Conservation (phyloP, 192 early-diverging fungal species). For the Mortierella claussenii region DNA sequence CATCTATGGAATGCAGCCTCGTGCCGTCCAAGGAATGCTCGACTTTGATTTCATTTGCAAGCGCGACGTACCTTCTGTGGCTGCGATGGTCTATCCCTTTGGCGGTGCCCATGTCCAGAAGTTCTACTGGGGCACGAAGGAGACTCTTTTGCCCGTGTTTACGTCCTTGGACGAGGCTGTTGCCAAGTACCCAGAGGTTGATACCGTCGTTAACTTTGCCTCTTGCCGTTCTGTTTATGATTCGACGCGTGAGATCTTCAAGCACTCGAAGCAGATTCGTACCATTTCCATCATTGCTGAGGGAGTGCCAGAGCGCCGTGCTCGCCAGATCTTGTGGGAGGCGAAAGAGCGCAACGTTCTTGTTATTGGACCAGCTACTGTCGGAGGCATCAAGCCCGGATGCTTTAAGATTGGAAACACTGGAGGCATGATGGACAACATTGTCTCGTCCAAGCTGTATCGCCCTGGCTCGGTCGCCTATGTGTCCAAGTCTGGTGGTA, state of each 20-base stretch:
- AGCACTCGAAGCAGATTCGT: constrained; percentile 82
- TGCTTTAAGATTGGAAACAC: constrained; percentile 99
- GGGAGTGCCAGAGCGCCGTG: constrained; percentile 97
- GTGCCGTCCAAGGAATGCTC: constrained; percentile 98
- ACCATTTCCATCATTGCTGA: constrained; percentile 98
- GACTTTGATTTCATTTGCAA: constrained; percentile 99
- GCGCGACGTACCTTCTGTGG: constrained; percentile 89
- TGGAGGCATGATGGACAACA: constrained; percentile 99
- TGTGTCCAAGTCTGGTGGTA: constrained; percentile 98
- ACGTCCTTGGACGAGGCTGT: constrained; percentile 87
- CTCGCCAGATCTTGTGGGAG: constrained; percentile 89
- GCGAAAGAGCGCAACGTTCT: constrained; percentile 83
- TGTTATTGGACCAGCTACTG: constrained; percentile 97
- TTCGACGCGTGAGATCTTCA: constrained; percentile 90
- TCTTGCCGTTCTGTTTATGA: constrained; percentile 96
- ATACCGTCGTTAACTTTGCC: constrained; percentile 98
- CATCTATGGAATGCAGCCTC: constrained; percentile 99
- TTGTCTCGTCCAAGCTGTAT: constrained; percentile 97
- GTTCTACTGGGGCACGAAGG: constrained; percentile 99
- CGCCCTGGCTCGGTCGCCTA: constrained; percentile 96
- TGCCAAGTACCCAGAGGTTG: constrained; percentile 89
- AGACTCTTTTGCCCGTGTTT: constrained; percentile 95
- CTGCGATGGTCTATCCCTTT: constrained; percentile 99
- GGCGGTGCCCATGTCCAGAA: constrained; percentile 99
- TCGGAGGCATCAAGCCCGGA: constrained; percentile 99